Conservation (phyloP, 1,139 yeast species). For the Torulaspora globosa region DNA sequence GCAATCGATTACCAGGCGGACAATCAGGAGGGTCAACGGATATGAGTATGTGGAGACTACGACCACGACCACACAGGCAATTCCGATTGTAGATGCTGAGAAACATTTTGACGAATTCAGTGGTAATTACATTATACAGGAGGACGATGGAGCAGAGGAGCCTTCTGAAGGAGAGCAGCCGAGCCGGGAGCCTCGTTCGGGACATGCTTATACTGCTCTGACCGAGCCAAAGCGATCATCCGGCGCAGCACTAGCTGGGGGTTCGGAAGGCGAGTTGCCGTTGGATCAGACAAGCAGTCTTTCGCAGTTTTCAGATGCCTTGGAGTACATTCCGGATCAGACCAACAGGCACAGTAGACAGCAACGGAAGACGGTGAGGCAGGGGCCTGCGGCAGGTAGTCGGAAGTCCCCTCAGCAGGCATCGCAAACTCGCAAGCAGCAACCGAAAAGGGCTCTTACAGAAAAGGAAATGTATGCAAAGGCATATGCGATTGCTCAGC, state of each 20-base stretch:
- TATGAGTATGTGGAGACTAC: conserved; percentile 35
- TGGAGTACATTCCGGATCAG: conserved; percentile 21
- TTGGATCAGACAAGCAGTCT: conserved; percentile 28
- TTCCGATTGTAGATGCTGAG: conserved; percentile 20
- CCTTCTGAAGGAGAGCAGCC: conserved; percentile 10
- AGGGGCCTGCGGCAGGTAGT: not conserved
- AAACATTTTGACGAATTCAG: conserved; percentile 35
- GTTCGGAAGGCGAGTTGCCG: conserved; percentile 16
- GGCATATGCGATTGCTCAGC: conserved; percentile 37
- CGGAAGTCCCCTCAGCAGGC: not conserved
- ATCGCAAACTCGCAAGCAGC: conserved; percentile 1
- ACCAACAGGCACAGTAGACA: conserved; percentile 8
- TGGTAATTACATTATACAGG: conserved; percentile 25
- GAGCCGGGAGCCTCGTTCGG: conserved; percentile 5
- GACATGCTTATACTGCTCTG: conserved; percentile 13
- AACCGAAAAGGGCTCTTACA: conserved; percentile 16
- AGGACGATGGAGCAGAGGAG: conserved; percentile 16
- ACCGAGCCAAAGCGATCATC: not conserved
- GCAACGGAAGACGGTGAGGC: conserved; percentile 1
- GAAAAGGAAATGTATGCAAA: conserved; percentile 38
- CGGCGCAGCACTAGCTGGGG: conserved; percentile 2
- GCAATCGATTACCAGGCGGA: conserved; percentile 32
- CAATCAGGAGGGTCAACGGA: conserved; percentile 33
- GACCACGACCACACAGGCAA: conserved; percentile 29
- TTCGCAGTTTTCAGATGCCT: conserved; percentile 32